Evolutionary conservation across 2,329 filamentous ascomycete genomes (phyloP).

Genomic region (Arthroderma sp.): DNA sequence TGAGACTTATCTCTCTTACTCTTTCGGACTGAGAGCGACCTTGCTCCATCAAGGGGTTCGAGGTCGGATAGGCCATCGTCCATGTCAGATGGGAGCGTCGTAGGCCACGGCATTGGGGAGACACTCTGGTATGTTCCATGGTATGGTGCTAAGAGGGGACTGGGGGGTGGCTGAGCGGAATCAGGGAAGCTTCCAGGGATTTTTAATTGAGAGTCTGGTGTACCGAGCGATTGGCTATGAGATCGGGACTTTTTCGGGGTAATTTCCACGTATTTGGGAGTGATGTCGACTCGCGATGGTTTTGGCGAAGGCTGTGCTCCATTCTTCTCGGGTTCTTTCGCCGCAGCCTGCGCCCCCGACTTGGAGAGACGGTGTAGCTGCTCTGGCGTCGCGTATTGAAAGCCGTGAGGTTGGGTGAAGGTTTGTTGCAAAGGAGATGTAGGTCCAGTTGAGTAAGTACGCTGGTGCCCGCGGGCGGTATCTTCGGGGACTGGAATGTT

Average conservation of each 20-base stretch:
- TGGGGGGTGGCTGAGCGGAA: conserved; percentile 49
- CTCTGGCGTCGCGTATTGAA: conserved; percentile 29
- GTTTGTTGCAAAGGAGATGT: conserved; percentile 9
- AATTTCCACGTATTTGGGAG: conserved; percentile 16
- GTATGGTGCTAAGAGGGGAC: conserved; percentile 82
- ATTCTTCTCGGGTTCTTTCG: background rate
- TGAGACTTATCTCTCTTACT: conserved; percentile 16
- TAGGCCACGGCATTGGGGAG: conserved; percentile 82
- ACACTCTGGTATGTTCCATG: conserved; percentile 87
- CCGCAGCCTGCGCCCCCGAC: conserved; percentile 1
- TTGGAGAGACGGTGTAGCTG: conserved; percentile 28
- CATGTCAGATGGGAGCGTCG: conserved; percentile 44
- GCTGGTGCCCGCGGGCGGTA: conserved; percentile 18
- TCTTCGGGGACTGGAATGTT: conserved; percentile 13
- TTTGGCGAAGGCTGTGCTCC: background rate
- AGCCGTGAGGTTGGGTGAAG: conserved; percentile 22
- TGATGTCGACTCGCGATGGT: background rate
- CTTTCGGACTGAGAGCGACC: conserved; percentile 9
- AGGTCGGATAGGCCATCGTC: conserved; percentile 42
- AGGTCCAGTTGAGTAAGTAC: conserved; percentile 17
- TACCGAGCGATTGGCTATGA: conserved; percentile 5
- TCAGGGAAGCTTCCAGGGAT: conserved; percentile 17
- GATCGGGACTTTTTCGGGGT: conserved; percentile 7
- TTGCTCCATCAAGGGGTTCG: conserved; percentile 28
- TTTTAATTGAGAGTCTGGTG: conserved; percentile 25